Conservation (phyloP, 1,139 yeast species). For the Blastobotrys arbuscula region DNA sequence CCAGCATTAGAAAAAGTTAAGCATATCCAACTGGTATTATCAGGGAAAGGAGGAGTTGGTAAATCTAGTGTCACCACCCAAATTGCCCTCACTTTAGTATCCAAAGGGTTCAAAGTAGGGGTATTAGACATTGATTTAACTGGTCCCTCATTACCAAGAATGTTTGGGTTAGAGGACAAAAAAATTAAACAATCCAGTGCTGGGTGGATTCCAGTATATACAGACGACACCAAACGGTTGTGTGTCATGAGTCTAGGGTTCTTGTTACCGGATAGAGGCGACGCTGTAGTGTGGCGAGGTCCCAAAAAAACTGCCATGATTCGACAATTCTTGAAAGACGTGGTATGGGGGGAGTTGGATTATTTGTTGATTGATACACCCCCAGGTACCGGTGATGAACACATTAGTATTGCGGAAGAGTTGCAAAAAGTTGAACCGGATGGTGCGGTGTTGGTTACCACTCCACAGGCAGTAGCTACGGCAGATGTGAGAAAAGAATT, state of each 20-base stretch:
- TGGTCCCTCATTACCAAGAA: constrained; percentile 94
- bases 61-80: constrained; percentile 95
- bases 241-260: constrained; percentile 90
- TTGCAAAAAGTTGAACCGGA: constrained; percentile 69
- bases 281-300: constrained; percentile 96
- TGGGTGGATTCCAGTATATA: constrained; percentile 90
- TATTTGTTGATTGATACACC: constrained; percentile 93
- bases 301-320: constrained; percentile 99
- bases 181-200: constrained; percentile 76
- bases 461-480: constrained; percentile 91
- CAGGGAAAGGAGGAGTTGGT: constrained; percentile 98
- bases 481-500: constrained; percentile 93
- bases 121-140: constrained; percentile 92
- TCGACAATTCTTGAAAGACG: constrained; percentile 84
- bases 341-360: constrained; percentile 80
- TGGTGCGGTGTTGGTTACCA: constrained; percentile 92
- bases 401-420: constrained; percentile 93
- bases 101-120: constrained; percentile 74
- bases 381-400: constrained; percentile 98
- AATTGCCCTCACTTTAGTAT: constrained; percentile 70
- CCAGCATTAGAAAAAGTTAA: constrained; percentile 55
- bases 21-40: constrained; percentile 74
- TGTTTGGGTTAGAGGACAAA: constrained; percentile 82
- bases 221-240: constrained; percentile 32
- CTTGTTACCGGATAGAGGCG: constrained; percentile 72